Base-by-base conservation (phyloP, 345 rosid genomes). In the Melaleuca alternifolia region DNA sequence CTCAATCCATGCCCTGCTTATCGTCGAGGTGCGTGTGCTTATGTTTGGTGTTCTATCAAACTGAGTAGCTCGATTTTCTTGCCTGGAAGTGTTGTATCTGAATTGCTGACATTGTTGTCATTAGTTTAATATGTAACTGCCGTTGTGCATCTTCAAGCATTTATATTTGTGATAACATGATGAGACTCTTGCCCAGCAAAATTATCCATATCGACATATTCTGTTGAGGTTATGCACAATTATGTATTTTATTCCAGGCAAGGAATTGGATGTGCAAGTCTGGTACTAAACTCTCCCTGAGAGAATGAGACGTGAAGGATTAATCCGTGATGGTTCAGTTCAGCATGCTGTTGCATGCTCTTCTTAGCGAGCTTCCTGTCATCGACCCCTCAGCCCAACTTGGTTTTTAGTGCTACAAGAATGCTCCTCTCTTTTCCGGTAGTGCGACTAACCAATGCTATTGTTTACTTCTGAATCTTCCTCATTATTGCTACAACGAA, bases 21-120 rank as follows among this genome's bases (percentile, higher is more conserved):
- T n/a, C n/a, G 0, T 12, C 9, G 0, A n/a, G 18, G 18, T n/a
- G 71, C 1, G 0, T 6, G 0, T 1, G 71, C 37, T n/a, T n/a
- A 59, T n/a, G 71, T n/a, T 59, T 11, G 30, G 1, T 59, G n/a
- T n/a, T 12, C 71, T n/a, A 30, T 59, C 71, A 59, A n/a, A 7
- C 71, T n/a, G 71, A n/a, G 33, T 12, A 1, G 71, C 18, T 59
- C 3, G 33, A 59, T 59, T 11, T 59, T 59, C 71, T 59, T 59
- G 71, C 71, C 33, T 6, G 71, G 71, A 59, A 59, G 71, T 11
- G 8, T 59, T n/a, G 65, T 59, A 26, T 0, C 65, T 11, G 33
- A 59, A 59, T 59, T 0, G 8, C 8, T 41, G 2, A n/a, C 71
- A 59, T 56, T 0, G 28, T 24, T 0, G 62, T 28, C 62, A 56